phyloP scores from a whole-genome alignment of 2,329 filamentous ascomycete species.

The Verticillium isaacii region DNA sequence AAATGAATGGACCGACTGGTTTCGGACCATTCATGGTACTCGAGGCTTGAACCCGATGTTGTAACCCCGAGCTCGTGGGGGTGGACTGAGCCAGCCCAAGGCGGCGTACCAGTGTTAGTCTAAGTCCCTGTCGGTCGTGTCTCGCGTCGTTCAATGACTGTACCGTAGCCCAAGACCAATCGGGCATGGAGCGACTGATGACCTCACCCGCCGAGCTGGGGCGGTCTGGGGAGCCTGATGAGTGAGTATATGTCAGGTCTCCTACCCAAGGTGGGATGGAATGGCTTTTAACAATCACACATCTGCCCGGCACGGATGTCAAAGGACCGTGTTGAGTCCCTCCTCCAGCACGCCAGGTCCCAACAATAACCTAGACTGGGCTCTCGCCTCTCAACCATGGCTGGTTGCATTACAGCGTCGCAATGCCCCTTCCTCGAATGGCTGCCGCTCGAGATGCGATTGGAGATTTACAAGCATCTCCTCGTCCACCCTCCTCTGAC shows the following conservation, averaged over 20 bases:
- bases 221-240: neutral
- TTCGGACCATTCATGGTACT: too few relatives aligned
- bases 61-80: too few relatives aligned
- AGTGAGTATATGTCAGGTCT: neutral
- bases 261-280: neutral
- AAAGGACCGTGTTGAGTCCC: neutral
- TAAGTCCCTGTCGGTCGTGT: too few relatives aligned
- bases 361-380: neutral
- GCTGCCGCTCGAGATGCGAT: conserved; percentile 40
- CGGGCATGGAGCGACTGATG: neutral
- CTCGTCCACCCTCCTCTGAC: conserved; percentile 25
- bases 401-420: neutral
- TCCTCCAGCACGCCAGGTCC: neutral
- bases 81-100: too few relatives aligned
- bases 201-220: neutral
- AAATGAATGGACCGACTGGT: too few relatives aligned
- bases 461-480: conserved; percentile 40
- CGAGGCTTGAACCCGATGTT: too few relatives aligned
- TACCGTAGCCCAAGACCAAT: neutral
- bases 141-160: too few relatives aligned
- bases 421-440: conserved; percentile 24
- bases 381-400: neutral
- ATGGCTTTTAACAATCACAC: neutral
- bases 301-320: neutral
- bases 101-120: too few relatives aligned